These are phyloP conservation scores for Scleromitrula shiraiana DNA, from an alignment of 2,329 filamentous ascomycete genomes.

Conservation along the genomic window DNA sequence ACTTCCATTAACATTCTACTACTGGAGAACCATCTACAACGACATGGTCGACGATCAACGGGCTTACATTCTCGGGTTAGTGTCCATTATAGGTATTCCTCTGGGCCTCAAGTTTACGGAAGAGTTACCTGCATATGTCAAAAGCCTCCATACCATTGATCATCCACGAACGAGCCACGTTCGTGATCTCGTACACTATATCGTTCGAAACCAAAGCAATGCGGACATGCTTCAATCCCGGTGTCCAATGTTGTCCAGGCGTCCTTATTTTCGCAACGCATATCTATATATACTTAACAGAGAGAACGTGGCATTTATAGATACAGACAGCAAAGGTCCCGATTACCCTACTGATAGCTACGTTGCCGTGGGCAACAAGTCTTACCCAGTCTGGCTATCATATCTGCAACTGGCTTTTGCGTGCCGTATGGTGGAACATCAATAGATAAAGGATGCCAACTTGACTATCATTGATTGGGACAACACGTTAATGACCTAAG, in stretches of 20 bases:
- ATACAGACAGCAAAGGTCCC: constrained; percentile 48
- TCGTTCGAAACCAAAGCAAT: constrained; percentile 45
- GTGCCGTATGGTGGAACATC: constrained; percentile 18
- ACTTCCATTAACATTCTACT: constrained; percentile 29
- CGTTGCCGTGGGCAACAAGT: constrained; percentile 38
- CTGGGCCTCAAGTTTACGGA: not conserved
- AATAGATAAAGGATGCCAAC: constrained; percentile 29
- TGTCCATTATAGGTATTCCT: not conserved
- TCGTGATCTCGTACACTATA: constrained; percentile 19
- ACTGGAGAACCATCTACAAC: not conserved
- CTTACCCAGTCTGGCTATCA: constrained; percentile 41
- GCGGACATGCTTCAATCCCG: constrained; percentile 48
- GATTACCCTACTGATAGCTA: constrained; percentile 38
- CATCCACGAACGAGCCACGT: not conserved
- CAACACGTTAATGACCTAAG: constrained; percentile 35
- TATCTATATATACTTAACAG: constrained; percentile 53
- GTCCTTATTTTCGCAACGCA: constrained; percentile 52
- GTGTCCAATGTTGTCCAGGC: constrained; percentile 57
- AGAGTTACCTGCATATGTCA: not conserved
- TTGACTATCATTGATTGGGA: constrained; percentile 37
- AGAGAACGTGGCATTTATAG: constrained; percentile 49
- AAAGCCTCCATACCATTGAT: not conserved
- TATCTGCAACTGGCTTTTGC: constrained; percentile 37
- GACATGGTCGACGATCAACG: constrained; percentile 41
- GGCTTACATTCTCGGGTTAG: constrained; percentile 14